phyloP scores from a whole-genome alignment of 2,329 filamentous ascomycete genomes.

The Exophiala viscosa region DNA sequence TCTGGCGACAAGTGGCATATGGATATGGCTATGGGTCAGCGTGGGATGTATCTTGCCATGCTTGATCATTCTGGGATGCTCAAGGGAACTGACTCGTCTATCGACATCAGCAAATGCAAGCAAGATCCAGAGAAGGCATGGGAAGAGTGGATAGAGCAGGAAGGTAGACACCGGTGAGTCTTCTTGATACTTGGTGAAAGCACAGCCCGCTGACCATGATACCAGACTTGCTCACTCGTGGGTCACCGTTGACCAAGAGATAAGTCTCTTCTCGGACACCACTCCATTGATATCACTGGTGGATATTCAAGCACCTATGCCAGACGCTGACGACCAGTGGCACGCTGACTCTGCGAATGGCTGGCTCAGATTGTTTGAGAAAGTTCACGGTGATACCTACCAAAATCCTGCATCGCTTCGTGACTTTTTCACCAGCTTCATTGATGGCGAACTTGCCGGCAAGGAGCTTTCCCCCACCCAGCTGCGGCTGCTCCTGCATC shows the following conservation, averaged over 20 bases:
- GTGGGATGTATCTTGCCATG: conserved; percentile 71
- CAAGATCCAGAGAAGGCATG: conserved; percentile 53
- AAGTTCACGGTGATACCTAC: conserved; percentile 53
- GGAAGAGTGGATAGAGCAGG: conserved; percentile 63
- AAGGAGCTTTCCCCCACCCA: conserved; percentile 51
- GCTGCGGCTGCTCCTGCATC: conserved; percentile 65
- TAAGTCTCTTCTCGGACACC: conserved; percentile 63
- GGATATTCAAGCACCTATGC: conserved; percentile 63
- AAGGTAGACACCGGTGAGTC: conserved; percentile 59
- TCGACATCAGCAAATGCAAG: conserved; percentile 44
- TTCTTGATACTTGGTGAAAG: neutral
- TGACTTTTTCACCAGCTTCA: conserved; percentile 65
- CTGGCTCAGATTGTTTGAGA: conserved; percentile 59
- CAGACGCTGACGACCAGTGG: conserved; percentile 62
- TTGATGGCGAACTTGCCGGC: conserved; percentile 59
- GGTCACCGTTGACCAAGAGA: conserved; percentile 70
- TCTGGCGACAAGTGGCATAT: conserved; percentile 75
- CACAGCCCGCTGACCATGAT: conserved; percentile 6
- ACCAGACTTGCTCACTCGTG: conserved; percentile 68
- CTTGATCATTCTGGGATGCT: conserved; percentile 66
- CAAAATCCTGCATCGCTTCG: conserved; percentile 48
- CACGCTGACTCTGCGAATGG: conserved; percentile 54
- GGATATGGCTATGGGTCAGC: conserved; percentile 71
- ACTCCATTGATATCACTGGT: conserved; percentile 61
- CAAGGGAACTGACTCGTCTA: conserved; percentile 49